Evolutionary conservation across 202 grass and related monocot genomes (phyloP), one percentile per base, ranked within the genome.

Genomic region (Dendrocalamus latiflorus): DNA sequence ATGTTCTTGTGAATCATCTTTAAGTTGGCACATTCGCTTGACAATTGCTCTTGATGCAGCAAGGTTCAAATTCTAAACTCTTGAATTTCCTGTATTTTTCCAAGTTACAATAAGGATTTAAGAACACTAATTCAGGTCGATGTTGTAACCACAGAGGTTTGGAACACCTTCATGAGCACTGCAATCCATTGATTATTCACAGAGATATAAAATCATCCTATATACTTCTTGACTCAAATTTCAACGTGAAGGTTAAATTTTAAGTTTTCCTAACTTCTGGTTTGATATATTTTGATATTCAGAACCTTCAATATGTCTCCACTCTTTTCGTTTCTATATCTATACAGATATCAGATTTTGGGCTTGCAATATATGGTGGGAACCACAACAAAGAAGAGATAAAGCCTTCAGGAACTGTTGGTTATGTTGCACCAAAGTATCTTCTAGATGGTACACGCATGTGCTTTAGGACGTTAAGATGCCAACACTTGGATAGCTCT

Each of bases 1-100:
- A 20, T 54, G 89, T 59, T 88, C 85, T 82, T 71, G 57, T 75
- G 90, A 87, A 56, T 90, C 89, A 74, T 75, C 82, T 74, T 88
- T 94, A 76, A 86, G 50, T 72, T 95, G 93, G 93, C 65, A 90
- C 54, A 81, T 88, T 58, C 90, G 90, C 26, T 81, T 95, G 83
- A 95, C 92, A 95, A 90, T 95, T 25, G 85, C 93, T 24, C 85
- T 94, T 82, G 92, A 91, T 85, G 87, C 82, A 42, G 93, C 93
- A 79, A 90, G 93, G 93, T 94, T 76, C 22, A 20, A 30, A 83
- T 78, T 74, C 34, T 77, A 15, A 72, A 83, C 6, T 85, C 42
- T 38, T 71, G 41, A 70, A 59, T 54, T 25, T 44, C 72, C 1
- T 56, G 6, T 12, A 14, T 18, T 44, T n/a, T 58, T 58, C 37